phyloP scores from a whole-genome alignment of 2,329 filamentous ascomycete species.

The Alternaria panax region DNA sequence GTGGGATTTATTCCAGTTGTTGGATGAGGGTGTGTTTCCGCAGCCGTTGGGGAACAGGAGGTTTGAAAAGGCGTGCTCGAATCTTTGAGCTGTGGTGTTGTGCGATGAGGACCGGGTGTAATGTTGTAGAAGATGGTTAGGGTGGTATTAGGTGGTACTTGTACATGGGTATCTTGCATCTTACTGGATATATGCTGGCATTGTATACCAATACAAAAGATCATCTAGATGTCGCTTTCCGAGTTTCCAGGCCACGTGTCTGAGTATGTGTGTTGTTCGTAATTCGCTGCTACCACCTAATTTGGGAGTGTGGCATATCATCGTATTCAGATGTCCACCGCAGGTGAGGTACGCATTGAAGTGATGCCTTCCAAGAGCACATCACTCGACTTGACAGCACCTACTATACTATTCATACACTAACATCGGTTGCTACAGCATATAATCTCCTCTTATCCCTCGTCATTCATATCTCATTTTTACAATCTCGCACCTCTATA shows the following conservation, averaged over 20 bases:
- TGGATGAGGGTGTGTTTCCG: slow-evolving; percentile 61
- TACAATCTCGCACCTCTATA: background rate
- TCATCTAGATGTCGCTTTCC: background rate
- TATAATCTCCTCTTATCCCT: background rate
- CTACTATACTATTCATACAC: background rate
- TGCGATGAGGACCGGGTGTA: background rate
- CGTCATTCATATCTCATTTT: background rate
- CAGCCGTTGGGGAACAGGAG: slow-evolving; percentile 38
- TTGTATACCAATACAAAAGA: background rate
- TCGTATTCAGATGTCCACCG: background rate
- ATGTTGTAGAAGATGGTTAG: background rate
- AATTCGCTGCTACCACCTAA: background rate
- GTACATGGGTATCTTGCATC: background rate
- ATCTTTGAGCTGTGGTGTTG: slow-evolving; percentile 21
- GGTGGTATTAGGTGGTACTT: background rate
- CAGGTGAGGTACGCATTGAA: background rate
- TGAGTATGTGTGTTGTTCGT: background rate
- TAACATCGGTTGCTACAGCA: background rate
- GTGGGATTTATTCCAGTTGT: slow-evolving; percentile 60
- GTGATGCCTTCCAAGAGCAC: too few species aligned
- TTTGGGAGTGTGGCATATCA: background rate
- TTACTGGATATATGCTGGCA: background rate
- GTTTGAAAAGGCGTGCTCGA: slow-evolving; percentile 39
- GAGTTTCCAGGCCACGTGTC: background rate
- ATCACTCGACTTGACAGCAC: background rate